Evolutionary conservation across 1,284 basidiomycete genomes (phyloP), one percentile per base, ranked within the genome.

Genomic region (Leccinum solheimii): DNA sequence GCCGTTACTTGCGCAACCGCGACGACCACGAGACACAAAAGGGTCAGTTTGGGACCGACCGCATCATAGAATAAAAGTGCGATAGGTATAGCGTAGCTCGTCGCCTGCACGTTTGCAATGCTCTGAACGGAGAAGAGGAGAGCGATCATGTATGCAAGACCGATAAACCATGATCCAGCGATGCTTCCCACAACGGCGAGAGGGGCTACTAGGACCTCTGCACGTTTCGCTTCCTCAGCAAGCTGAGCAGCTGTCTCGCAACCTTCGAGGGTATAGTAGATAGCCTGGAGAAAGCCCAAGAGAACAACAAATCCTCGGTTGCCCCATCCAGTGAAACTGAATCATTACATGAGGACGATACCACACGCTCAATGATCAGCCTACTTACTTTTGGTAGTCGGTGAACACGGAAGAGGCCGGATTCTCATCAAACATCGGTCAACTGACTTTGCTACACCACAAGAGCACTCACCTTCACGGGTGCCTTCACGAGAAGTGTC

Each of bases 221-320:
- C 85, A 49, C 81, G 80, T 53, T 79, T 75, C 27, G 84, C 84
- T 71, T 86, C 84, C 71, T 86, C 85, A 5, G 85, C 84, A 7
- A 86, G 80, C 71, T 86, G 85, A 26, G 84, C 85, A 40, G 84
- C 84, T 5, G 85, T 86, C 69, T 86, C 85, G 69, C 85, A 86
- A 19, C 85, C 85, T 73, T 85, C 85, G 26, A 86, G 78, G 1
- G 85, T 85, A 67, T 86, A 86, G 5, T 86, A 86, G 5, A 86
- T 84, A 3, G 84, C 84, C 79, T 36, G 34, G 5, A 36, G 34
- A 36, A 36, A 36, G 3, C 85, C 85, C 10, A 86, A 77, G 21
- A 86, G 79, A 49, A 85, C 82, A 36, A 86, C 85, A 65, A 86
- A 85, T 16, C 81, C 83, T 55, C 76, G 78, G 38, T 79, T 82